A percentile compares a stretch with the other conserved stretches of the same genome.
Evolutionary conservation across 768 basidiomycete genomes (phyloP).

Genomic region (Vishniacozyma victoriae): DNA sequence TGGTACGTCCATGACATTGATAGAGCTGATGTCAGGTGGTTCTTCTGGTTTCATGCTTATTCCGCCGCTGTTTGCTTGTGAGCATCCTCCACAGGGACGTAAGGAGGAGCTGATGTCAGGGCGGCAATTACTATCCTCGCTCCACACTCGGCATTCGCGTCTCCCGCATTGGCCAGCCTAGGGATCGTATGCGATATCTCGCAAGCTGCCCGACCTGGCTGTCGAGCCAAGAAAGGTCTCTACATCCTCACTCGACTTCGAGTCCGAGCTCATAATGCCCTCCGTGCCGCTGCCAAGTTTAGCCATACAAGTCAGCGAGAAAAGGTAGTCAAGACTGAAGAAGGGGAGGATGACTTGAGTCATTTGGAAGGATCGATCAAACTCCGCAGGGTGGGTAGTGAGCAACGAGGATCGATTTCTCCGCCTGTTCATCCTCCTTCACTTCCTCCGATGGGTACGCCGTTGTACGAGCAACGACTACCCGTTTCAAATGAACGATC

Average conservation of each 20-base stretch:
- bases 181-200: conserved; percentile 44
- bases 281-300: conserved; percentile 18
- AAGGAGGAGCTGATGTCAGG: conserved; percentile 13
- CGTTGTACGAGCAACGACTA: conserved; percentile 6
- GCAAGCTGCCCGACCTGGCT: conserved; percentile 35
- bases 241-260: conserved; percentile 38
- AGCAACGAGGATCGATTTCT: too few relatives aligned
- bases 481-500: too few relatives aligned
- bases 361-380: conserved; percentile 32
- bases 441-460: too few relatives aligned
- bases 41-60: conserved; percentile 43
- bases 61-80: conserved; percentile 42
- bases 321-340: not conserved
- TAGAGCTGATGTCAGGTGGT: too few relatives aligned
- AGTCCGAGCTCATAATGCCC: conserved; percentile 32
- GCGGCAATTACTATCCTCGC: conserved; percentile 41
- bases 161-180: conserved; percentile 39
- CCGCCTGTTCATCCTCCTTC: too few relatives aligned
- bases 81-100: conserved; percentile 2
- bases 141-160: conserved; percentile 38
- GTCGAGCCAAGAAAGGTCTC: conserved; percentile 42
- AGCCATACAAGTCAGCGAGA: not conserved
- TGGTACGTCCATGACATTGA: too few relatives aligned
- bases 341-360: conserved; percentile 39
- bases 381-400: conserved; percentile 24